These are phyloP conservation scores for Globisporangium alternatum DNA, from an alignment of 352 stramenopile species.

Conservation along the genomic window DNA sequence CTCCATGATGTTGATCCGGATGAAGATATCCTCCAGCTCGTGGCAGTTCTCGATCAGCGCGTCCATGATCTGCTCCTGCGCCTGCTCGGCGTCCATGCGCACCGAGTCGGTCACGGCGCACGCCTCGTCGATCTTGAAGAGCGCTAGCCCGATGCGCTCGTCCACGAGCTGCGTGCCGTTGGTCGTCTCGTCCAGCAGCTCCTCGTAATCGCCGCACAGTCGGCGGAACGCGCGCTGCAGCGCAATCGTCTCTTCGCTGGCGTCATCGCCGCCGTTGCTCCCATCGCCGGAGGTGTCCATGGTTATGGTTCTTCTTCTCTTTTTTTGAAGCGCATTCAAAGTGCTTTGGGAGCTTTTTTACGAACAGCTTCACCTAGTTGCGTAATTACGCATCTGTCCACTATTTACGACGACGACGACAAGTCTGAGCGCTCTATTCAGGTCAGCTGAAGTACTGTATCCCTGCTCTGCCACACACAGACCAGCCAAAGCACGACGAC, in stretches of 20 bases:
- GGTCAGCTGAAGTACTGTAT: not conserved
- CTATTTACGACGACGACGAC: not conserved
- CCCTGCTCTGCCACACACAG: not conserved
- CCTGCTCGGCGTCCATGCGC: conserved; percentile 45
- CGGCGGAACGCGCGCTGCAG: conserved; percentile 51
- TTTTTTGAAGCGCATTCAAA: not conserved
- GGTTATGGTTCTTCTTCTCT: not conserved
- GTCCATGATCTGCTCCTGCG: conserved; percentile 46
- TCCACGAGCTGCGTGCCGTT: conserved; percentile 55
- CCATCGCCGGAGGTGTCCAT: not conserved
- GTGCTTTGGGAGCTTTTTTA: not conserved
- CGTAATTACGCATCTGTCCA: conserved; percentile 14
- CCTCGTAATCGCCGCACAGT: conserved; percentile 66
- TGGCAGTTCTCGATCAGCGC: conserved; percentile 64
- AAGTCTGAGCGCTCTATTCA: conserved; percentile 4
- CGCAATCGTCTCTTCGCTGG: conserved; percentile 8
- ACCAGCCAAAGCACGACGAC: conserved; percentile 1
- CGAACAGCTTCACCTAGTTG: not conserved
- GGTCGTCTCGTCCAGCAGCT: conserved; percentile 58
- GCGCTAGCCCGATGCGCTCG: conserved; percentile 68
- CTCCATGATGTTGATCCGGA: conserved; percentile 74
- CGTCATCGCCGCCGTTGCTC: not conserved
- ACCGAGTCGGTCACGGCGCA: conserved; percentile 46
- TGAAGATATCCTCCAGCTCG: conserved; percentile 78
- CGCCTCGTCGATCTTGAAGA: conserved; percentile 84